Evolutionary conservation across 1,284 basidiomycete species (phyloP), one percentile per base, ranked within the genome.

Genomic region (Cutaneotrichosporon dermatis): DNA sequence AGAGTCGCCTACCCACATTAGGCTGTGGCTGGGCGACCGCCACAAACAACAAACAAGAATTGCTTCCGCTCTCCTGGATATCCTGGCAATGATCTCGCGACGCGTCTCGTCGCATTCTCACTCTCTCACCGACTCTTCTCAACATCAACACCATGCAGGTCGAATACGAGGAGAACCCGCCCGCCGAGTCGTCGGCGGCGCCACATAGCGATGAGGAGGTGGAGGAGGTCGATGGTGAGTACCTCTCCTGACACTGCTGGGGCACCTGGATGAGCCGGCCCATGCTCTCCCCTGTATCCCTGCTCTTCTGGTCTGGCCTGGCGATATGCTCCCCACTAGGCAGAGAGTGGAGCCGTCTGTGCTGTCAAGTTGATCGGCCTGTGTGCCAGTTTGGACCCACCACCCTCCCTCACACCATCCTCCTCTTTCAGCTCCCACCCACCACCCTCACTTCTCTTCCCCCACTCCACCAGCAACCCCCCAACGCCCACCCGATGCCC

Each of bases 101-200:
- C 25, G 25, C 25, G 25, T 25, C 25, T 25, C 25, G 25, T 25
- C 25, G 25, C 3, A 25, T 25, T 25, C 25, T 25, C 25, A 25
- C 25, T 25, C 25, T 3, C 25, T 25, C 25, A 25, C 25, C 25
- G 25, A n/a, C n/a, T n/a, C n/a, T 3, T 25, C 25, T 25, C 25
- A 25, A 25, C 25, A 25, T 25, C 25, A 25, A 25, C 61, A 57
- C 41, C 52, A 63, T 63, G 62, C 56, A 63, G 56, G 60, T 59
- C 57, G 60, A 59, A 42, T 60, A 62, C 56, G 63, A 61, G 33
- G 55, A 57, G 15, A 50, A 57, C 10, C 57, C 50, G 7, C 37
- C 13, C 46, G 37, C 40, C 33, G 51, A 50, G 8, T 37, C 44
- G 10, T 42, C 57, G 16, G 16, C 40, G 6, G 54, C 43, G n/a